Percentiles rank a stretch among this genome's conserved stretches.
Evolutionary conservation across 2,329 filamentous ascomycete species (phyloP).

Genomic region (Botrytis porri): DNA sequence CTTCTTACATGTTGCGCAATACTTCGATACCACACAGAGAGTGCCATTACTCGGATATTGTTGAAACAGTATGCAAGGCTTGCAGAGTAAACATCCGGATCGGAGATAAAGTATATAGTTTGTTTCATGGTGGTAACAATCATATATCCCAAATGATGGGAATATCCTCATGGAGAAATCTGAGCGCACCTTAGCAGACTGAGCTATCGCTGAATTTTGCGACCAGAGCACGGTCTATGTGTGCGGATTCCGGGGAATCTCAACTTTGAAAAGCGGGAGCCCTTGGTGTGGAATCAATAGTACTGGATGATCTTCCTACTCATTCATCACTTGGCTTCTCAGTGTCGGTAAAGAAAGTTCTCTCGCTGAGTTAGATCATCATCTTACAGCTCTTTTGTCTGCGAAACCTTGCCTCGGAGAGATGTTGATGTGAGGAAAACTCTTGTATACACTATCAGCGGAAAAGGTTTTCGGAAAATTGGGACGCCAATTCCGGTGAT

Average conservation of each 20-base stretch:
- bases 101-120: not conserved
- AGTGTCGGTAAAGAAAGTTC: not conserved
- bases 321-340: not conserved
- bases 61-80: not conserved
- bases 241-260: not conserved
- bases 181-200: not conserved
- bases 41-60: not conserved
- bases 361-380: not conserved
- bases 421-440: not conserved
- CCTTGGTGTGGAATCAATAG: too few relatives aligned
- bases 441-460: not conserved
- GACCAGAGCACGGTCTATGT: not conserved
- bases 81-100: not conserved
- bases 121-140: not conserved
- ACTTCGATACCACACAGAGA: not conserved
- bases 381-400: not conserved
- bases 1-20: not conserved
- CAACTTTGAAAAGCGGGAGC: not conserved
- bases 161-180: not conserved
- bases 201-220: not conserved
- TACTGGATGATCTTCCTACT: not conserved
- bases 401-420: rapidly evolving
- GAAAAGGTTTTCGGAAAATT: not conserved
- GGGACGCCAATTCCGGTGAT: rapidly evolving
- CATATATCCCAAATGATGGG: not conserved